These are phyloP conservation scores for Lentinula edodes DNA, from an alignment of 768 basidiomycete genomes.

Conservation along the genomic window DNA sequence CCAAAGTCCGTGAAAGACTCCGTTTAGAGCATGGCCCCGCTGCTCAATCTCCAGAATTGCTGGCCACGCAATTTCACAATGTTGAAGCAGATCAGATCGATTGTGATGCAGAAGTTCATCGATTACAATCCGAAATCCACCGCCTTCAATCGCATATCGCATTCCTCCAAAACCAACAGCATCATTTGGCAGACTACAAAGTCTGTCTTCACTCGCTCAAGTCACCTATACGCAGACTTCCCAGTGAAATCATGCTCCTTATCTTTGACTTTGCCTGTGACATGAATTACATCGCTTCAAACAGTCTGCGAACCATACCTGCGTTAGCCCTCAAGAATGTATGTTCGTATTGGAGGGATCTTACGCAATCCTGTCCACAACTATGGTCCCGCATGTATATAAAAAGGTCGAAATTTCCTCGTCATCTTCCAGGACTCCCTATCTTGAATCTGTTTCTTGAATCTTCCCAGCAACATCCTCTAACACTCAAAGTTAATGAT, in stretches of 20 bases:
- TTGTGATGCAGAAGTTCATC: not conserved
- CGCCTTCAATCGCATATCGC: not conserved
- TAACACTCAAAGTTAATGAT: not conserved
- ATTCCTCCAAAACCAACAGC: not conserved
- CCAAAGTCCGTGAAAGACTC: too few species aligned
- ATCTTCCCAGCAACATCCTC: not conserved
- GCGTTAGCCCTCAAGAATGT: not conserved
- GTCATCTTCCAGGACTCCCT: not conserved
- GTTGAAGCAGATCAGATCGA: not conserved
- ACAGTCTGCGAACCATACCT: not conserved
- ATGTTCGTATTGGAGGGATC: not conserved
- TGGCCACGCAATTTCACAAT: not conserved
- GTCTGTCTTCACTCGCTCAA: not conserved
- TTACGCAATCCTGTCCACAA: not conserved
- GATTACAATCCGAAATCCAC: not conserved
- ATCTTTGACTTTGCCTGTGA: not conserved
- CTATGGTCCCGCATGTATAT: not conserved
- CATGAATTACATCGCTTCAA: not conserved
- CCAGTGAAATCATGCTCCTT: not conserved
- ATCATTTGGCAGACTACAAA: not conserved
- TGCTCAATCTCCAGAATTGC: too few species aligned
- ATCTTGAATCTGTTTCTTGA: not conserved
- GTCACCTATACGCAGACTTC: not conserved
- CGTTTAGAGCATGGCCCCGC: too few species aligned
- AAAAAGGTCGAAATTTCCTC: not conserved